Percentiles rank a stretch among this genome's conserved stretches.
phyloP scores from a whole-genome alignment of 768 basidiomycete genomes.

The Rossbeevera mucosa region DNA sequence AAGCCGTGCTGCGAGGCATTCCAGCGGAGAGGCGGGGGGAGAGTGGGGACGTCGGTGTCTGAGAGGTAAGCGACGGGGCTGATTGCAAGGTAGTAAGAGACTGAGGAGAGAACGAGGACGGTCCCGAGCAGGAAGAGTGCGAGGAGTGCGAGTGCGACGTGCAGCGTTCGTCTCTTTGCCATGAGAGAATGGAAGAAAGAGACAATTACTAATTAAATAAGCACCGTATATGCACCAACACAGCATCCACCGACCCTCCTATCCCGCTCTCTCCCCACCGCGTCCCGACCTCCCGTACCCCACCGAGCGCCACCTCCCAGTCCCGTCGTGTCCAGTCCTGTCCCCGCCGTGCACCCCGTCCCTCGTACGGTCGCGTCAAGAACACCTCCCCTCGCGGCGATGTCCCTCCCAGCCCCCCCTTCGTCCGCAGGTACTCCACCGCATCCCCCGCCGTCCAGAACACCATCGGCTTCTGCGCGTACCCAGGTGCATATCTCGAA shows the following conservation, averaged over 20 bases:
- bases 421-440: slow-evolving; percentile 50
- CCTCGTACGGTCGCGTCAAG: slow-evolving; percentile 43
- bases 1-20: slow-evolving; percentile 58
- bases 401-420: slow-evolving; percentile 30
- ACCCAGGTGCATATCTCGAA: slow-evolving; percentile 58
- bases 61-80: slow-evolving; percentile 73
- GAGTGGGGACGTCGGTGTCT: slow-evolving; percentile 66
- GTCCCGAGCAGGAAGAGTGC: slow-evolving; percentile 83
- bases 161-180: slow-evolving; percentile 43
- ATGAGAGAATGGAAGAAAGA: slow-evolving; percentile 19
- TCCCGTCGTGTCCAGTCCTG: slow-evolving; percentile 69
- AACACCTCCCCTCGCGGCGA: slow-evolving; percentile 52
- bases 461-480: slow-evolving; percentile 38
- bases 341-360: slow-evolving; percentile 56
- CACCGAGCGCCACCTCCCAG: slow-evolving; percentile 53
- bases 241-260: slow-evolving; percentile 42
- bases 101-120: slow-evolving; percentile 84
- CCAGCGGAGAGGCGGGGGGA: slow-evolving; percentile 53
- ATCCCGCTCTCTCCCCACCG: slow-evolving; percentile 58
- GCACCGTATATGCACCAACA: slow-evolving; percentile 44
- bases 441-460: slow-evolving; percentile 55
- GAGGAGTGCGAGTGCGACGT: slow-evolving; percentile 51
- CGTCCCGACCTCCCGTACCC: slow-evolving; percentile 42
- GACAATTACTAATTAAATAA: slow-evolving; percentile 37
- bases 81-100: slow-evolving; percentile 87